These are phyloP conservation scores for Colletotrichum karsti DNA, from an alignment of 2,329 filamentous ascomycete species.

Conservation along the genomic window DNA sequence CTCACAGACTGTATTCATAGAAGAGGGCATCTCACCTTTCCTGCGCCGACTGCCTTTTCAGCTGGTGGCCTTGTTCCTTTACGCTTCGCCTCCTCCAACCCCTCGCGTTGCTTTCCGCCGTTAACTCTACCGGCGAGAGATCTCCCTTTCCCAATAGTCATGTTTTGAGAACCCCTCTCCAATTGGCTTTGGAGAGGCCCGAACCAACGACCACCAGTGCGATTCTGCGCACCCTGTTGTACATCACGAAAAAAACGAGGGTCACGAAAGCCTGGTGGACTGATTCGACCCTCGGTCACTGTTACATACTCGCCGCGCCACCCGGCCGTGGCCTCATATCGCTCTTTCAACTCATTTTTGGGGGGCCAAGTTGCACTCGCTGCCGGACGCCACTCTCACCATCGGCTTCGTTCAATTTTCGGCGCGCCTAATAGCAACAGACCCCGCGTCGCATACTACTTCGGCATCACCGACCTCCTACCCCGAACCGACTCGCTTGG, in stretches of 20 bases:
- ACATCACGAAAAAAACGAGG: neutral
- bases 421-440: constrained; percentile 15
- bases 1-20: constrained; percentile 11
- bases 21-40: constrained; percentile 2
- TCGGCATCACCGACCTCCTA: constrained; percentile 4
- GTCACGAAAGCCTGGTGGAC: neutral
- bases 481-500: neutral
- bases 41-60: neutral
- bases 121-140: constrained; percentile 16
- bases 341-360: neutral
- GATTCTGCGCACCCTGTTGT: constrained; percentile 8
- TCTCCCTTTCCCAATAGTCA: constrained; percentile 34
- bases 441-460: neutral
- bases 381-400: neutral
- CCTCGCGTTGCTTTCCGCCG: too few species aligned
- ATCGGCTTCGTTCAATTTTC: neutral
- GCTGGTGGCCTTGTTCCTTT: constrained; percentile 7
- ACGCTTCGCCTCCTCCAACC: constrained; percentile 14
- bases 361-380: too few species aligned
- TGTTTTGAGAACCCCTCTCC: constrained; percentile 40
- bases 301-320: neutral
- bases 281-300: neutral
- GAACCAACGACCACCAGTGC: constrained; percentile 15
- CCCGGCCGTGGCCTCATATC: neutral
- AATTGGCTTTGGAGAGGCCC: constrained; percentile 41